Evolutionary conservation across 805 yeast genomes (phyloP), one percentile per base, ranked within the genome.

Genomic region (Nakazawaea ishiwadae): DNA sequence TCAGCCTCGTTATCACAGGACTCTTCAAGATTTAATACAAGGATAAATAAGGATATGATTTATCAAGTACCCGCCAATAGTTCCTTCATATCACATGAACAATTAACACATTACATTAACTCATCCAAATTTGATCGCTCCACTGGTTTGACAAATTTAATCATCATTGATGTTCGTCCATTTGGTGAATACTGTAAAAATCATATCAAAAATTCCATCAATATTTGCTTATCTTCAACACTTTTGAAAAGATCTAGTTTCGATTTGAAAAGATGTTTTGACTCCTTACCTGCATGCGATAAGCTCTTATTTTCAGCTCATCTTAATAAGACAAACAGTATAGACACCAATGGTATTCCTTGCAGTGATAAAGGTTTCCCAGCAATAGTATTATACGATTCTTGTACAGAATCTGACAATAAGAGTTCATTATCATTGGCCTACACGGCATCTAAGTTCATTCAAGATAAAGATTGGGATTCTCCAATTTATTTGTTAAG

Each of bases 191-290:
- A 66, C 55, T 71, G 80, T 32, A 73, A 68, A 45, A 55, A 69
- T 2, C 88, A 81, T 47, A 59, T 91, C 10, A 53, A 51, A 4
- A 66, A 73, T 31, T 75, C 97, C 1, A 66, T 86, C 34, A 87
- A 87, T 56, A 72, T 91, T 28, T 86, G 95, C 58, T 63, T 90
- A 11, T 97, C 98, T 2, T 83, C 96, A n/a, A 90, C 97, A 0
- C 66, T 90, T 31, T 64, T 90, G 48, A 84, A 81, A 56, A 73
- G 98, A 48, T 66, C 79, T 24, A 82, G 81, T 40, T 90, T 85
- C 52, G 78, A 79, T 3, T 65, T 90, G 42, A 65, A 63, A 35
- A 71, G 79, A 53, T 79, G 87, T 50, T 62, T 84, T 18, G 76
- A 73, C 38, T 79, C 85, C 23, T 60, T 84, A 37, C 77, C 86